Evolutionary conservation across 2,329 filamentous ascomycete genomes (phyloP).

Genomic region (Penicillium sp.): DNA sequence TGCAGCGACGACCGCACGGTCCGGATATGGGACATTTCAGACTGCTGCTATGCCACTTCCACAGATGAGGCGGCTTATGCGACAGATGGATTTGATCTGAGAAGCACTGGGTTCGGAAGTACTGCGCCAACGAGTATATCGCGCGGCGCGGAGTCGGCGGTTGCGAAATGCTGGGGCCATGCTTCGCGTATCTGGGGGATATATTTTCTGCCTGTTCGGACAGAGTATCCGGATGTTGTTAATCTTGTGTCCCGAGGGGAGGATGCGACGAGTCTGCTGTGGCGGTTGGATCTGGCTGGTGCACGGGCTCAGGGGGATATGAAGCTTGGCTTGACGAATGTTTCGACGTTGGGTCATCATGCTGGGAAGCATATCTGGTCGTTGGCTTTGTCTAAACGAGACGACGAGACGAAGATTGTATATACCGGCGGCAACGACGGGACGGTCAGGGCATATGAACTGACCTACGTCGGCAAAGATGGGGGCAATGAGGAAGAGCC

Average conservation of each 20-base stretch:
- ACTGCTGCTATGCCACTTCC: slow-evolving; percentile 35
- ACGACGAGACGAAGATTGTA: slow-evolving; percentile 40
- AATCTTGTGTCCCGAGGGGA: slow-evolving; percentile 76
- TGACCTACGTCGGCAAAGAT: background rate
- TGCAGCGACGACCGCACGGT: slow-evolving; percentile 95
- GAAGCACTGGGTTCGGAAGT: slow-evolving; percentile 62
- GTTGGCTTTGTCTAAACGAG: slow-evolving; percentile 41
- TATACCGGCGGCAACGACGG: slow-evolving; percentile 86
- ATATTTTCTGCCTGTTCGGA: slow-evolving; percentile 53
- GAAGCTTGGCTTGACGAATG: slow-evolving; percentile 33
- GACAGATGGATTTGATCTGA: slow-evolving; percentile 30
- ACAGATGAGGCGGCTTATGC: slow-evolving; percentile 33
- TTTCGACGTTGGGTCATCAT: slow-evolving; percentile 61
- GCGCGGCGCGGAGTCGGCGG: slow-evolving; percentile 41
- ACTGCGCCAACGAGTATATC: slow-evolving; percentile 28
- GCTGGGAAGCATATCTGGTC: slow-evolving; percentile 91
- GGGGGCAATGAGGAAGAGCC: background rate
- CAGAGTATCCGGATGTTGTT: slow-evolving; percentile 24
- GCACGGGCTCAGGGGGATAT: slow-evolving; percentile 6
- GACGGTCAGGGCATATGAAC: slow-evolving; percentile 43
- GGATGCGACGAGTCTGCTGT: slow-evolving; percentile 72
- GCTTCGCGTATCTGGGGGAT: slow-evolving; percentile 86
- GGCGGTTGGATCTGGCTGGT: slow-evolving; percentile 49
- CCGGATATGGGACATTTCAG: slow-evolving; percentile 77
- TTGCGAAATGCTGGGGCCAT: slow-evolving; percentile 81